Base-by-base conservation (phyloP, 2,329 filamentous ascomycete genomes). In the Claviceps capensis region DNA sequence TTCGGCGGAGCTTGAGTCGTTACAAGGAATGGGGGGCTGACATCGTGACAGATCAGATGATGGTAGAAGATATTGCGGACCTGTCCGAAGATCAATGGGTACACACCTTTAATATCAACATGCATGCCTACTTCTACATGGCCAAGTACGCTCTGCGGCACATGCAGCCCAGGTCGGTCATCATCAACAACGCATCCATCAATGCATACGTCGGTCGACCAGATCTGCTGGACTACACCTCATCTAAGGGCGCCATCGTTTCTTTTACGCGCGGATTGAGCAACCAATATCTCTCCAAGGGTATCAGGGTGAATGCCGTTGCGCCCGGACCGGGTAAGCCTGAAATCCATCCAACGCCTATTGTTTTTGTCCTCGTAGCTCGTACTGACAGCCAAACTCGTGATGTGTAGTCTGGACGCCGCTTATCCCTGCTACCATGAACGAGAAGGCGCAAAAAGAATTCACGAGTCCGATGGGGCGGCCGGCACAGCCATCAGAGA, bases 101-200 rank as follows among this genome's bases (percentile, higher is more conserved):
- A 49, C 73, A 82, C 54, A 91, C 86, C 0, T 91, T 94, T 69
- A 75, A 88, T 67, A 86, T 82, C 47, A 94, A 93, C 69, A 89
- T 93, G 61, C 84, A 91, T 66, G 78, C 85, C 3, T 84, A 81
- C 71, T 93, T 89, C 73, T 91, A 82, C 70, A 73, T 91, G 38
- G 77, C 86, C 54, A 93, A 93, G 66, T 88, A 90, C 62, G 69
- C 76, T 13, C 73, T 93, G 11, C 81, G 81, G 0, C 83, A 90
- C 67, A 85, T 93, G 81, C 78, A 79, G 62, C 65, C 67, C n/a
- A 87, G 88, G 38, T 76, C 80, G 52, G 82, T 80, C 26, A 88
- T 94, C 65, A 88, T 94, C 75, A 93, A 91, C 72, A 89, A 88
- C 63, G 82, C 86, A 45, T 89, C 85, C 36, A 83, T 93, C 64